Evolutionary conservation across 495 filamentous ascomycete species (phyloP).

Genomic region (Aspergillus wentii): DNA sequence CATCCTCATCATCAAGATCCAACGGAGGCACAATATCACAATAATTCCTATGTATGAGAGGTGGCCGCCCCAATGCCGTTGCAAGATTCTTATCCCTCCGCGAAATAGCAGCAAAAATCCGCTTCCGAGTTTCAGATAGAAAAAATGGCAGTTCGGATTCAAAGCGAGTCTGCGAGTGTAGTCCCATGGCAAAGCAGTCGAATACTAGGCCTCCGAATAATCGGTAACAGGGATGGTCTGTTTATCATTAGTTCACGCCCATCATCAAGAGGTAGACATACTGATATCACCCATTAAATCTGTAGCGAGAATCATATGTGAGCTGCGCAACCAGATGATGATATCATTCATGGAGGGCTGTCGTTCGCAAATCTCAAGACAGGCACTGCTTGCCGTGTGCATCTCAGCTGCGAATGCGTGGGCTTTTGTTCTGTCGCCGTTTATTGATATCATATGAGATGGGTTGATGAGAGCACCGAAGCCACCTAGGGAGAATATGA

Average conservation of each 20-base stretch:
- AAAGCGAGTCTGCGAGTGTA: too few relatives aligned
- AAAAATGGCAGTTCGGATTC: too few relatives aligned
- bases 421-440: too few relatives aligned
- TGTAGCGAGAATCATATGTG: conserved; percentile 10
- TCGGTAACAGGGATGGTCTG: too few relatives aligned
- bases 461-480: too few relatives aligned
- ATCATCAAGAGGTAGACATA: too few relatives aligned
- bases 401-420: conserved; percentile 1
- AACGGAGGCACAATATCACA: conserved; percentile 44
- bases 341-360: conserved; percentile 4
- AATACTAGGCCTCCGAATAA: too few relatives aligned
- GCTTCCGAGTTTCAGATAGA: conserved; percentile 36
- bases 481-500: conserved; percentile 37
- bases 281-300: conserved; percentile 37
- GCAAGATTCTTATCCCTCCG: conserved; percentile 38
- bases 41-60: conserved; percentile 39
- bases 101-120: conserved; percentile 38
- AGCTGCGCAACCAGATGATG: neutral
- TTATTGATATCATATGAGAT: too few relatives aligned
- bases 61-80: conserved; percentile 46
- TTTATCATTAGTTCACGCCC: too few relatives aligned
- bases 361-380: conserved; percentile 5
- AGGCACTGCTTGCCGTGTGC: conserved; percentile 4
- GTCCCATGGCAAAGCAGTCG: too few relatives aligned
- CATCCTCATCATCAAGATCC: conserved; percentile 39